Evolutionary conservation across 306 rosid genomes (phyloP).

Genomic region (Canavalia gladiata): DNA sequence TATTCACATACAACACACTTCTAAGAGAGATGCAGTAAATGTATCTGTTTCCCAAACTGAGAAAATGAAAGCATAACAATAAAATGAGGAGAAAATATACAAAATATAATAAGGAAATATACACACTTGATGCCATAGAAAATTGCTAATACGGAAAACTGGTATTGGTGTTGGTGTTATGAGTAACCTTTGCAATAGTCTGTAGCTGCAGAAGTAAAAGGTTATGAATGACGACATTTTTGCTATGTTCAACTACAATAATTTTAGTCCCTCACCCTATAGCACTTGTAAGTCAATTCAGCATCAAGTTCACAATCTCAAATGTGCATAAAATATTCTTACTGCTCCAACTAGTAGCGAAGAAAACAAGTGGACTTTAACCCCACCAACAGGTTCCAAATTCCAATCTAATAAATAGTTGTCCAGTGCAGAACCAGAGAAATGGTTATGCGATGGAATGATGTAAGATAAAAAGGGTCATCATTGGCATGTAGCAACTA

Average conservation of each 20-base stretch:
- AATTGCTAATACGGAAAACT: no score
- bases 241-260: no score
- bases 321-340: background rate
- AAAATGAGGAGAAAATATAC: background rate
- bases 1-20: background rate
- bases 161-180: no score
- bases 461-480: background rate
- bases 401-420: background rate
- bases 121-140: no score
- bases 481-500: constrained; percentile 4
- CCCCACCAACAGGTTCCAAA: background rate
- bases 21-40: background rate
- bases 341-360: background rate
- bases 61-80: constrained; percentile 16
- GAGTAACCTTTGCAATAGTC: no score
- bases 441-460: background rate
- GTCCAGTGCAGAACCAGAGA: background rate
- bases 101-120: no score
- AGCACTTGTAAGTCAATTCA: background rate
- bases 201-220: no score
- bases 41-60: background rate
- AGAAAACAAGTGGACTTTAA: background rate
- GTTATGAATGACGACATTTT: no score
- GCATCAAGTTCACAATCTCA: constrained; percentile 4
- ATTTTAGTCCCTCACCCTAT: no score